phyloP scores from a whole-genome alignment of 2,329 filamentous ascomycete genomes.

The Amylocarpus encephaloides region DNA sequence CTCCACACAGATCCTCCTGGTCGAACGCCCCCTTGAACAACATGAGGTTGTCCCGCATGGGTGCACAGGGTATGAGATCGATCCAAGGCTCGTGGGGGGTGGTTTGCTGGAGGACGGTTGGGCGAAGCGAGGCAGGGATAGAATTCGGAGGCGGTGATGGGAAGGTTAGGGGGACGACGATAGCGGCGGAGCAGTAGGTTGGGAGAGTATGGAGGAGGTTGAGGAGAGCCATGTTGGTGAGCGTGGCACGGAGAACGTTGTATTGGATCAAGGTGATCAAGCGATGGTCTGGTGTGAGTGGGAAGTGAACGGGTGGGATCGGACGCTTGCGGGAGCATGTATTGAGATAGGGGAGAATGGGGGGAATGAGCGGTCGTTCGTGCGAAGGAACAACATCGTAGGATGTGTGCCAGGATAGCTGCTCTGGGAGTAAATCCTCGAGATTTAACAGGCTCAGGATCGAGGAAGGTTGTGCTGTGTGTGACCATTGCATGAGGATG shows the following conservation, averaged over 20 bases:
- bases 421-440: not conserved
- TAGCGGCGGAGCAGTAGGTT: slow-evolving; percentile 2
- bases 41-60: slow-evolving; percentile 15
- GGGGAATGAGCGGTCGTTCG: slow-evolving; percentile 1
- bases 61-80: slow-evolving; percentile 8
- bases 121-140: slow-evolving; percentile 8
- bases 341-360: not conserved
- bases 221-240: slow-evolving; percentile 14
- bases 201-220: slow-evolving; percentile 4
- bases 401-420: not conserved
- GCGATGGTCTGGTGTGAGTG: slow-evolving; percentile 11
- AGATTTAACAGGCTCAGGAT: not conserved
- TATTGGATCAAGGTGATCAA: slow-evolving; percentile 12
- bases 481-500: not conserved
- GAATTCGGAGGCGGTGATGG: not conserved
- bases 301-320: slow-evolving; percentile 6
- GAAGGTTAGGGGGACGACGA: not conserved
- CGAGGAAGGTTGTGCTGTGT: not conserved
- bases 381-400: not conserved
- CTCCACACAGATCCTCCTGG: slow-evolving; percentile 9
- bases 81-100: slow-evolving; percentile 11
- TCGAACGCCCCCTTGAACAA: slow-evolving; percentile 5
- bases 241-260: slow-evolving; percentile 15
- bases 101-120: slow-evolving; percentile 12
- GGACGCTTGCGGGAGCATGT: not conserved